A percentile compares a stretch with the other conserved stretches of the same genome.
These are phyloP conservation scores for Cercophora scortea DNA, from an alignment of 495 filamentous ascomycete species.

Conservation along the genomic window DNA sequence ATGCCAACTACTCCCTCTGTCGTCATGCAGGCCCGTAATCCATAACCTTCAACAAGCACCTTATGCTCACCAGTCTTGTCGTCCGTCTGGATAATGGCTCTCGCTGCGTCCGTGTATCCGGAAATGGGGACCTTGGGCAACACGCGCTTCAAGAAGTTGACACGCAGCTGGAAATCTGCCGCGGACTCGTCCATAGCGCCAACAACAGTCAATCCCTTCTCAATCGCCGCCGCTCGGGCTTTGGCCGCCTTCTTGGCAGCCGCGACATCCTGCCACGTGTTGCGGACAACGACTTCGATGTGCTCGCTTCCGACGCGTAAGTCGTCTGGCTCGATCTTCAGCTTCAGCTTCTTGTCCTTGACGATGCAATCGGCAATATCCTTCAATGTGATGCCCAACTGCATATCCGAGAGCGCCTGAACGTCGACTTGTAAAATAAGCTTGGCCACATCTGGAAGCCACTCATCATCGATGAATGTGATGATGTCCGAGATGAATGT, in stretches of 20 bases:
- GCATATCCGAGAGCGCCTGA: conserved; percentile 65
- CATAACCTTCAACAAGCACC: conserved; percentile 91
- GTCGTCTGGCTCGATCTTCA: conserved; percentile 42
- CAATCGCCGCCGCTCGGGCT: conserved; percentile 36
- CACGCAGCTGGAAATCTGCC: conserved; percentile 68
- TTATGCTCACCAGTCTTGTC: conserved; percentile 49
- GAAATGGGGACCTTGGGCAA: conserved; percentile 73
- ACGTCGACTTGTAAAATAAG: conserved; percentile 71
- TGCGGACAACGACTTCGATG: conserved; percentile 50
- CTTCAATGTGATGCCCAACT: conserved; percentile 61
- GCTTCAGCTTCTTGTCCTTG: conserved; percentile 72
- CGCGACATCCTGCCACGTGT: conserved; percentile 36
- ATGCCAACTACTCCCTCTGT: conserved; percentile 79
- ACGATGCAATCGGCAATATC: conserved; percentile 69
- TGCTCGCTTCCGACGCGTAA: conserved; percentile 24
- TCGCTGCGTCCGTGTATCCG: conserved; percentile 75
- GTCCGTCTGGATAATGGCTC: conserved; percentile 76
- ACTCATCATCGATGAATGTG: conserved; percentile 70
- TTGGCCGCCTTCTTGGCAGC: conserved; percentile 41
- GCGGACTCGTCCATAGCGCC: conserved; percentile 33
- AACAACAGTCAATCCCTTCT: conserved; percentile 20
- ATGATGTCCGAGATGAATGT: conserved; percentile 70
- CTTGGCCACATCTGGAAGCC: conserved; percentile 64
- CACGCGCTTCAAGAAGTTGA: conserved; percentile 75
- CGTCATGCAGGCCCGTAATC: conserved; percentile 79